Conservation (phyloP, 2,329 filamentous ascomycete genomes). For the Geosmithia morbida region DNA sequence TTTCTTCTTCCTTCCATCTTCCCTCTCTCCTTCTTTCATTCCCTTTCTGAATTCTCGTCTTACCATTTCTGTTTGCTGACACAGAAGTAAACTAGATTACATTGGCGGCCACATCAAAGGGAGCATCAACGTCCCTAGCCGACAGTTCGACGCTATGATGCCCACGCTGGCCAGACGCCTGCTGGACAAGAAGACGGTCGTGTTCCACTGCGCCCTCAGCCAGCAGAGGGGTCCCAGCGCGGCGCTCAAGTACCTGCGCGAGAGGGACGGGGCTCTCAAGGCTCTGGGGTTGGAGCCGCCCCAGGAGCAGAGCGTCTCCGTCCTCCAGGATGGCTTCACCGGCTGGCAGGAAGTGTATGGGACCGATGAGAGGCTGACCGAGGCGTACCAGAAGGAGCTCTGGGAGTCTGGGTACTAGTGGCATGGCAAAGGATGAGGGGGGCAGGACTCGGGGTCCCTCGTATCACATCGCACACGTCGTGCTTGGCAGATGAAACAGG, state of each 20-base stretch:
- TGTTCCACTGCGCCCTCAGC: constrained; percentile 89
- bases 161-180: constrained; percentile 73
- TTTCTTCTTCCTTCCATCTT: too few relatives aligned
- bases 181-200: constrained; percentile 62
- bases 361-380: constrained; percentile 64
- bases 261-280: constrained; percentile 39
- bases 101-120: constrained; percentile 79
- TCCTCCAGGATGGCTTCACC: constrained; percentile 73
- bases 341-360: constrained; percentile 83
- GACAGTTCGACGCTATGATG: constrained; percentile 58
- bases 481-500: too few relatives aligned
- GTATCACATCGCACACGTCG: too few relatives aligned
- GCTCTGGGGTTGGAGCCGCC: constrained; percentile 11
- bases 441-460: too few relatives aligned
- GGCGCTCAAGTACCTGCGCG: constrained; percentile 64
- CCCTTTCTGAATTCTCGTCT: not conserved
- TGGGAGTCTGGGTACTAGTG: constrained; percentile 35
- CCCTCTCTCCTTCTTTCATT: too few relatives aligned
- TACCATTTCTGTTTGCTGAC: not conserved
- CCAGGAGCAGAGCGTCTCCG: constrained; percentile 54
- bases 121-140: constrained; percentile 61
- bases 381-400: constrained; percentile 70
- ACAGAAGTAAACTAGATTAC: constrained; percentile 44
- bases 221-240: constrained; percentile 82
- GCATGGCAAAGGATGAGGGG: too few relatives aligned